Evolutionary conservation across 129 eudicot genomes (phyloP).

Genomic region (Flaveria linearis): DNA sequence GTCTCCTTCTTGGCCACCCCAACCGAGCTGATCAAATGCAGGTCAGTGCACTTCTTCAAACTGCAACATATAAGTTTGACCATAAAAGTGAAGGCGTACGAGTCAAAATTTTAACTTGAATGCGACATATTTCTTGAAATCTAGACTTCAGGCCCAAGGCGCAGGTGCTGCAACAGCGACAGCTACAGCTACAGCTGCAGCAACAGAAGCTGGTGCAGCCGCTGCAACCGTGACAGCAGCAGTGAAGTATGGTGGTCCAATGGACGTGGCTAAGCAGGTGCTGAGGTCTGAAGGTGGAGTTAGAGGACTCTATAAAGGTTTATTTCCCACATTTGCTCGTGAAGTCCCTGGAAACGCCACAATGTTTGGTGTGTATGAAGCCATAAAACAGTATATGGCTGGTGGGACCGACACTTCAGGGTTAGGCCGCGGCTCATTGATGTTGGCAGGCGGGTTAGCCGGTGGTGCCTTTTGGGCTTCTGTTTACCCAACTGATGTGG

Average conservation of each 20-base stretch:
- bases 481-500: constrained; percentile 92
- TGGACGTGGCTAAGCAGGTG: constrained; percentile 87
- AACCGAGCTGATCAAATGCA: constrained; percentile 91
- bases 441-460: constrained; percentile 86
- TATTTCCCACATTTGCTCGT: constrained; percentile 85
- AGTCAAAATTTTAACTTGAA: constrained; percentile 1
- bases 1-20: constrained; percentile 92
- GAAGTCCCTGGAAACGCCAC: constrained; percentile 97
- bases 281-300: constrained; percentile 72
- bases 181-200: constrained; percentile 52
- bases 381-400: constrained; percentile 69
- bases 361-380: constrained; percentile 91
- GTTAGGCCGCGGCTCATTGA: constrained; percentile 69
- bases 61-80: background rate
- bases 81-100: background rate
- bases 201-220: constrained; percentile 13
- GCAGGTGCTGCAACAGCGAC: constrained; percentile 38
- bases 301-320: constrained; percentile 79
- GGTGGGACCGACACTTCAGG: constrained; percentile 91
- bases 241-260: constrained; percentile 76
- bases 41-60: constrained; percentile 40
- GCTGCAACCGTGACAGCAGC: constrained; percentile 35
- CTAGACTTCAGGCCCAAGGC: constrained; percentile 95
- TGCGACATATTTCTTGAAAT: constrained; percentile 15
- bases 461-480: constrained; percentile 83